phyloP scores from a whole-genome alignment of 2,329 filamentous ascomycete species.

The Leptographium galeiforme region DNA sequence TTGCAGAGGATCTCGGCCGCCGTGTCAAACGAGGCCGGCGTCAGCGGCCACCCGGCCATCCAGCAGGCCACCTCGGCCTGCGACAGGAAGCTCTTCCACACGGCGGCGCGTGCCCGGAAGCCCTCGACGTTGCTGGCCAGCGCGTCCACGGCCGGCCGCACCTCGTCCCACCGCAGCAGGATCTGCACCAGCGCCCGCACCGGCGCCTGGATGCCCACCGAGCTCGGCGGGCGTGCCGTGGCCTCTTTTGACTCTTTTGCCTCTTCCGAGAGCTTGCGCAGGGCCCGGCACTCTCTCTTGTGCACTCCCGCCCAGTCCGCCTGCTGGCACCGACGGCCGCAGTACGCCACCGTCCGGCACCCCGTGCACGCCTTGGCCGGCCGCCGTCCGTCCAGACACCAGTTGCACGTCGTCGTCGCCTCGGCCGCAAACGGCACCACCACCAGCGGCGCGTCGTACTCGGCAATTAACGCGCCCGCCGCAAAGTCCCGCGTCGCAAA shows the following conservation, averaged over 20 bases:
- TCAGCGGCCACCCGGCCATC: constrained; percentile 27
- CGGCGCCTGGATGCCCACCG: constrained; percentile 32
- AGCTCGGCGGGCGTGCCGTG: no score
- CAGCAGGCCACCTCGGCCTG: constrained; percentile 36
- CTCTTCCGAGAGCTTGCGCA: constrained; percentile 23
- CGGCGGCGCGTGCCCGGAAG: constrained; percentile 20
- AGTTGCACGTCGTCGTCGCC: constrained; percentile 30
- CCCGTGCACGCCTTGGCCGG: constrained; percentile 30
- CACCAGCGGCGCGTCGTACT: constrained; percentile 29
- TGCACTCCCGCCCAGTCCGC: constrained; percentile 40
- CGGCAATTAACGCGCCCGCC: constrained; percentile 32
- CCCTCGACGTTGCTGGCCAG: constrained; percentile 33
- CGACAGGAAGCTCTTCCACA: constrained; percentile 34
- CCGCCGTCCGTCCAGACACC: constrained; percentile 26
- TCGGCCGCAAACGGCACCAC: constrained; percentile 32
- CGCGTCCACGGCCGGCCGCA: constrained; percentile 19
- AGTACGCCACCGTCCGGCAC: constrained; percentile 42
- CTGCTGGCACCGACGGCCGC: constrained; percentile 37
- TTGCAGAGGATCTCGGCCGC: constrained; percentile 40
- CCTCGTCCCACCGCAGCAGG: constrained; percentile 23
- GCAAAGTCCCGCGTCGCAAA: constrained; percentile 26
- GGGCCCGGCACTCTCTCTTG: constrained; percentile 37
- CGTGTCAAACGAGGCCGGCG: constrained; percentile 18
- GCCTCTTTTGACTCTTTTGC: no score
- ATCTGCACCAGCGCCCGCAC: constrained; percentile 40